Percentiles rank a stretch among this genome's conserved stretches.
Conservation (phyloP, 192 early-diverging fungal genomes). For the Rhizophagus sp. region DNA sequence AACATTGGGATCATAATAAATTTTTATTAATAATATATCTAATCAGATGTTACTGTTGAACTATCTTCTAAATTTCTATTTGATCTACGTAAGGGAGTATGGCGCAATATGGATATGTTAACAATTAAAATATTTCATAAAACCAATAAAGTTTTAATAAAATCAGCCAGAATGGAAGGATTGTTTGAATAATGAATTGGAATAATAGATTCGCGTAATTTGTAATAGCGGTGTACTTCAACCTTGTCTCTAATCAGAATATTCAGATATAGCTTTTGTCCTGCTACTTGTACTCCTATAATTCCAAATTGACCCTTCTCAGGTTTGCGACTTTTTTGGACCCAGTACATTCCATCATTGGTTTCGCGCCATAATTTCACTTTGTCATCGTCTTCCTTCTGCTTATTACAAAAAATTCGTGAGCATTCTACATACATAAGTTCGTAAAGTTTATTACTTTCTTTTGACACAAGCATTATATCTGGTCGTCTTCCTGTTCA, state of each 20-base stretch:
- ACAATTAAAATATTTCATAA: constrained; percentile 8
- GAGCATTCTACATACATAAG: constrained; percentile 9
- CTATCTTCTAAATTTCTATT: background rate
- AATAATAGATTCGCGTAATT: background rate
- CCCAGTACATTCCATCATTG: constrained; percentile 21
- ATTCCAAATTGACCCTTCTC: constrained; percentile 4
- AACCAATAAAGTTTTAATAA: constrained; percentile 1
- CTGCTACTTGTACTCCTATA: constrained; percentile 13
- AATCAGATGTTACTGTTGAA: background rate
- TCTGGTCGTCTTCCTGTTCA: background rate
- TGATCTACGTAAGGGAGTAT: background rate
- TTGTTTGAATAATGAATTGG: background rate
- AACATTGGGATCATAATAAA: too few species aligned
- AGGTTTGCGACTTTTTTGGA: background rate
- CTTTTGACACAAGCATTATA: background rate
- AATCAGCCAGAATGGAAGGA: background rate
- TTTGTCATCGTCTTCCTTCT: constrained; percentile 5
- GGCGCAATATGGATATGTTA: background rate
- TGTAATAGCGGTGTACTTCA: constrained; percentile 3
- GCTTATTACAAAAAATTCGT: background rate
- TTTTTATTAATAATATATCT: constrained; percentile 4
- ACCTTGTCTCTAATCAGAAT: constrained; percentile 1
- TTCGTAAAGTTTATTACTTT: background rate
- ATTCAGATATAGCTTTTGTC: constrained; percentile 2
- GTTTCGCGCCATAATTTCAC: constrained; percentile 4